Base-by-base conservation (phyloP, 352 stramenopile species). In the Albugo candida region DNA sequence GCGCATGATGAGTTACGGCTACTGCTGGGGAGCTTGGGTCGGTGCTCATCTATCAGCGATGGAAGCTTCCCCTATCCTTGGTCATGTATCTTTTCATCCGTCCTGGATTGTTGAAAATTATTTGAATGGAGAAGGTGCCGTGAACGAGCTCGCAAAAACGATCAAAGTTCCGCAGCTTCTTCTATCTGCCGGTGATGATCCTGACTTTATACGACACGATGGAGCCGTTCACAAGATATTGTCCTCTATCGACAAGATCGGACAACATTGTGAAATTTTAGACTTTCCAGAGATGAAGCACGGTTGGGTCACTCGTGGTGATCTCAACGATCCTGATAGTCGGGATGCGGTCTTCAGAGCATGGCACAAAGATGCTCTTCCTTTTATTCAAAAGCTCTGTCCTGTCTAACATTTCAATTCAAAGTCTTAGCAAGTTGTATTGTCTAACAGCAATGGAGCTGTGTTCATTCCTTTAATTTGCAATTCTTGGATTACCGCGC, bases 21-120 rank as follows among this genome's bases (percentile, higher is more conserved):
- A 85, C 63, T 88, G 76, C 70, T 88, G 70, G 70, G 73, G 76
- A 36, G 75, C 70, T 42, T 88, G 71, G 70, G 67, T 83, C 24
- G 70, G 74, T 12, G 65, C 70, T 34, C 78, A 62, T 47, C 56
- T 63, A 46, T 76, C 65, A 1, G 47, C 74, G 27, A 55, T 58
- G 18, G 58, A 53, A 13, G 52, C 71, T 37, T 65, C 74, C 3
- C 47, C 67, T 4, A 63, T 88, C 11, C 20, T 59, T 20, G 70
- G 66, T 46, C 70, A 86, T 61, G 63, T 88, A 39, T 83, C 67
- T n/a, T 88, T 84, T 61, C 76, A 88, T 59, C 70, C 76, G 37
- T 72, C 70, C 52, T 88, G 76, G 76, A 36, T 67, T 37, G 55
- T 86, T 14, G 73, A 88, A 60, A 82, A 84, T 58, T 62, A 82